phyloP scores from a whole-genome alignment of 2,329 filamentous ascomycete genomes.

The Trichoderma sp. region DNA sequence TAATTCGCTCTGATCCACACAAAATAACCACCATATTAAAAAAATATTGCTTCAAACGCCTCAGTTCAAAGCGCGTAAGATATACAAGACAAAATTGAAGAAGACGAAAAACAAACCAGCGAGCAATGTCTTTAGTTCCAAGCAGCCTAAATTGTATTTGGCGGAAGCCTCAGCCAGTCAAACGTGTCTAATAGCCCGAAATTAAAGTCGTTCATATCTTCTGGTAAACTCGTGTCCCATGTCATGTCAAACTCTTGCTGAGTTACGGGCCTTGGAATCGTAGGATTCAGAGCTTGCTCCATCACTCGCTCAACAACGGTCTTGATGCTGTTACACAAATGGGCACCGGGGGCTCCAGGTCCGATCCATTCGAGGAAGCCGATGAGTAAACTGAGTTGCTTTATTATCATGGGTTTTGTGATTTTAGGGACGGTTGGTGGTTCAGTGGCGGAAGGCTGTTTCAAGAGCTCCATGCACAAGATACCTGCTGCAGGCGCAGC shows the following conservation, averaged over 20 bases:
- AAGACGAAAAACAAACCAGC: background rate
- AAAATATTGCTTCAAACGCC: background rate
- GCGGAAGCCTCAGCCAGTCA: slow-evolving; percentile 42
- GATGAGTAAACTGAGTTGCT: slow-evolving; percentile 51
- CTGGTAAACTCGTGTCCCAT: background rate
- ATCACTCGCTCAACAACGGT: slow-evolving; percentile 45
- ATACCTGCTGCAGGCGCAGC: slow-evolving; percentile 49
- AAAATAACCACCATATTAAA: background rate
- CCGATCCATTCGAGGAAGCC: slow-evolving; percentile 51
- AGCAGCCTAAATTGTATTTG: background rate
- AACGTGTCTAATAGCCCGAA: slow-evolving; percentile 53
- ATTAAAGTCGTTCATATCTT: slow-evolving; percentile 39
- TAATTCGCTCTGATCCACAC: background rate
- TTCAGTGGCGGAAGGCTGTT: slow-evolving; percentile 18
- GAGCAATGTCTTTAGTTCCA: background rate
- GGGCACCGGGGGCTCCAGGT: slow-evolving; percentile 47
- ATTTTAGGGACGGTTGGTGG: slow-evolving; percentile 27
- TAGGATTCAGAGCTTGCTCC: slow-evolving; percentile 40
- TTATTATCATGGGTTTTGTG: slow-evolving; percentile 49
- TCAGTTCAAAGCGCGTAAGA: background rate
- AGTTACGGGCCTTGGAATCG: background rate
- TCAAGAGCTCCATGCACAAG: slow-evolving; percentile 50
- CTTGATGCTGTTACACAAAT: slow-evolving; percentile 45
- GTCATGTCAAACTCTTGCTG: background rate
- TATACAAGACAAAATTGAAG: background rate